Percentiles rank a stretch among this genome's conserved stretches.
phyloP scores from a whole-genome alignment of 2,329 filamentous ascomycete species.

The Fusarium napiforme region DNA sequence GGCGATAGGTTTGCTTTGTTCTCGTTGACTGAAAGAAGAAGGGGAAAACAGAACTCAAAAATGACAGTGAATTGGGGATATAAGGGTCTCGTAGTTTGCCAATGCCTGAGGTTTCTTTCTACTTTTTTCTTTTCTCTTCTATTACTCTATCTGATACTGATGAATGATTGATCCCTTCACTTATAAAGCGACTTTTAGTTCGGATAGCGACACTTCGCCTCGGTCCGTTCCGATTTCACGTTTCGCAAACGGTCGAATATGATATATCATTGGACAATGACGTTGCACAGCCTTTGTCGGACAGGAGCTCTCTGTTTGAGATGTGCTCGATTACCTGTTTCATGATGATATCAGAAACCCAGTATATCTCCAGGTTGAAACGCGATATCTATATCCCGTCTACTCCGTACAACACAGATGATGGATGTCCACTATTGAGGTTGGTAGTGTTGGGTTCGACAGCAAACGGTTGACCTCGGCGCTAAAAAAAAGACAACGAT shows the following conservation, averaged over 20 bases:
- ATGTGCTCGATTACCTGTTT: slow-evolving; percentile 8
- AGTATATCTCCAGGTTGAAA: slow-evolving; percentile 2
- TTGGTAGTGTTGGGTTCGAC: slow-evolving; percentile 1
- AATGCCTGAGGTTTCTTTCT: slow-evolving; percentile 28
- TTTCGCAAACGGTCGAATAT: slow-evolving; percentile 16
- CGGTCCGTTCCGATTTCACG: slow-evolving; percentile 39
- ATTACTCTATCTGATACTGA: slow-evolving; percentile 1
- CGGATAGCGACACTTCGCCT: slow-evolving; percentile 28
- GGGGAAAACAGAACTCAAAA: slow-evolving; percentile 22
- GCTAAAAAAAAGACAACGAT: slow-evolving; percentile 11
- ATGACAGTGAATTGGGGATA: slow-evolving; percentile 30
- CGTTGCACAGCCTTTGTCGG: slow-evolving; percentile 28
- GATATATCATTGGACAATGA: slow-evolving; percentile 23
- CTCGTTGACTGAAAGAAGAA: slow-evolving; percentile 26
- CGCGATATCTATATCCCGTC: background rate
- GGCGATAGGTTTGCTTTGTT: slow-evolving; percentile 24
- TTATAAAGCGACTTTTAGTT: slow-evolving; percentile 1
- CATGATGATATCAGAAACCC: background rate
- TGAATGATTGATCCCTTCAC: background rate
- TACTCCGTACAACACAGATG: background rate
- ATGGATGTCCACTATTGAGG: background rate
- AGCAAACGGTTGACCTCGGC: background rate
- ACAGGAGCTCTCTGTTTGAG: background rate
- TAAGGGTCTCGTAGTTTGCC: slow-evolving; percentile 33
- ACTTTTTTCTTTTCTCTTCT: background rate